Evolutionary conservation across 2,329 filamentous ascomycete species (phyloP).

Genomic region (Trichoderma asperellum): DNA sequence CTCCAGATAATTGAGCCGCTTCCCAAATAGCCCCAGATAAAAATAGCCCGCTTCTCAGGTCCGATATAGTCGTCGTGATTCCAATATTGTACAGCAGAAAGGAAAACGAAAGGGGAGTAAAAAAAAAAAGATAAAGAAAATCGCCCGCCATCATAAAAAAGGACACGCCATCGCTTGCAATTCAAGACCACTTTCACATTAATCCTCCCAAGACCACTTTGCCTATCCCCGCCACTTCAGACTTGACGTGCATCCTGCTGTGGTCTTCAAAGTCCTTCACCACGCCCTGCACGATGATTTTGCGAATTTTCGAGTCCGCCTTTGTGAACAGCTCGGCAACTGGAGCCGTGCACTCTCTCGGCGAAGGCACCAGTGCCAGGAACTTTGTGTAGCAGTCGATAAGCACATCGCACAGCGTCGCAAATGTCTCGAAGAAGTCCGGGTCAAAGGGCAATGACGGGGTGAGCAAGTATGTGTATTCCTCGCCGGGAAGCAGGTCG

Average conservation of each 20-base stretch:
- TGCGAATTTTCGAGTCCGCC: slow-evolving; percentile 81
- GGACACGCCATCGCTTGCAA: neutral
- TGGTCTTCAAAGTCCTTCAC: slow-evolving; percentile 93
- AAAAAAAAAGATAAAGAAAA: neutral
- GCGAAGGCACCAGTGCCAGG: slow-evolving; percentile 72
- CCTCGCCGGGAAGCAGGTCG: slow-evolving; percentile 77
- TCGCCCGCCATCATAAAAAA: neutral
- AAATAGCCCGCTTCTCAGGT: neutral
- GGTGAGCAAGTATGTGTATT: slow-evolving; percentile 88
- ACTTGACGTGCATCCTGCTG: slow-evolving; percentile 73
- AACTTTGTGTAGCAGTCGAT: slow-evolving; percentile 90
- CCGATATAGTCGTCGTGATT: neutral
- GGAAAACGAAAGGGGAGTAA: neutral
- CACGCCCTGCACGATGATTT: slow-evolving; percentile 83
- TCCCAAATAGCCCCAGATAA: neutral
- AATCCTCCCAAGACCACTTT: slow-evolving; percentile 88
- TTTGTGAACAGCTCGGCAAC: slow-evolving; percentile 89
- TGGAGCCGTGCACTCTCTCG: slow-evolving; percentile 69
- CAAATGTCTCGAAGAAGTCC: slow-evolving; percentile 95
- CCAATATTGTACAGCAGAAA: neutral
- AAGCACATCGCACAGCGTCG: slow-evolving; percentile 90
- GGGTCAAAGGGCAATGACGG: slow-evolving; percentile 92
- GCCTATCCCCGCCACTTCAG: slow-evolving; percentile 81
- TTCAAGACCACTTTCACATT: slow-evolving; percentile 56
- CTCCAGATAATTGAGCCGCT: slow-evolving; percentile 6